Evolutionary conservation across 768 basidiomycete species (phyloP), one percentile per base, ranked within the genome.

Genomic region (Rhodotorula toruloides): DNA sequence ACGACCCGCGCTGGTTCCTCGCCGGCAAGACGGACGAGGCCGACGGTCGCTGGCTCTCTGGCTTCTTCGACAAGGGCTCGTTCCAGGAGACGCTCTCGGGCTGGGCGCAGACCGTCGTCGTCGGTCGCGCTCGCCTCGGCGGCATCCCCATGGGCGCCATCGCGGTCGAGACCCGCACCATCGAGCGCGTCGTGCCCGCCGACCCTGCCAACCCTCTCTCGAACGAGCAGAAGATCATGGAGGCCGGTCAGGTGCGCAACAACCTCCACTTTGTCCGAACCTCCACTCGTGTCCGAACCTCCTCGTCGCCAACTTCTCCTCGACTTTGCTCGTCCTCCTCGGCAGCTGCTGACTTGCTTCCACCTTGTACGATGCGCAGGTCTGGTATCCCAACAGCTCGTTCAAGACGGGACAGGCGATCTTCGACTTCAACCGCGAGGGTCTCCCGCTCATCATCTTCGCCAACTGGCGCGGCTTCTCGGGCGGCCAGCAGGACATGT

Each of bases 401-500:
- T 93, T 96, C 82, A 99, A 99, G 83, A 99, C 96, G 13, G 96
- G 93, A 13, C 96, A 98, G 75, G 94, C 96, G 22, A 98, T 98
- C 81, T 92, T 92, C 78, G 96, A 99, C 80, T 90, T 98, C 82
- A 89, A 94, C 79, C 87, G 96, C 48, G 96, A 99, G 79, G 91
- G 90, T 31, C 82, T 99, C 21, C 96, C 96, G 8, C 82, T 99
- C 65, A 93, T 98, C 78, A 93, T 99, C 78, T 97, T 99, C 76
- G 96, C 96, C 60, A 99, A 99, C 82, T 98, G 96, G 92, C 89
- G 96, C 81, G 96, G 96, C 32, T 99, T 99, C 86, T 99, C 96
- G 29, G 96, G 96, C 69, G 96, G 96, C 70, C 93, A 97, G 79
- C 93, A 96, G 79, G 93, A 97, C 78, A 97, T 97, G 92, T 79